A percentile compares a stretch with the other conserved stretches of the same genome.
Conservation (phyloP, 345 rosid genomes). For the Hibiscus tridactylites region DNA sequence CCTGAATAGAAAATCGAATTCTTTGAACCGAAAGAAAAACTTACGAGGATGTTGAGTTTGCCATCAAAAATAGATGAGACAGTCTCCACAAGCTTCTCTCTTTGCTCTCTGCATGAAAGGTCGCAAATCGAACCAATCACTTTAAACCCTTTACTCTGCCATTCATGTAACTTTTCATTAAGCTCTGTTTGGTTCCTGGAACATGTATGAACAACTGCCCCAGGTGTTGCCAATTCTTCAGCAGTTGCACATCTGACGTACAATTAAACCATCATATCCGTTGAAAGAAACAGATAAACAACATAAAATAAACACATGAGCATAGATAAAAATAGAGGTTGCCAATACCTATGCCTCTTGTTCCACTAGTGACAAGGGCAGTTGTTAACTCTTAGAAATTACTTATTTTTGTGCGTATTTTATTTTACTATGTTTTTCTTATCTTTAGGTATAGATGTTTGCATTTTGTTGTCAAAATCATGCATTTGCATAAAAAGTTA, state of each 20-base stretch:
- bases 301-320: background rate
- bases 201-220: constrained; percentile 67
- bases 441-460: too few relatives aligned
- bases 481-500: too few relatives aligned
- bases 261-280: background rate
- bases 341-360: constrained; percentile 26
- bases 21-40: constrained; percentile 3
- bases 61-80: constrained; percentile 37
- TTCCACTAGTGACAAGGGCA: constrained; percentile 41
- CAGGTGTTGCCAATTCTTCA: constrained; percentile 55
- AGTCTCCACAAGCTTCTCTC: constrained; percentile 36
- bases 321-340: background rate
- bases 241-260: constrained; percentile 45
- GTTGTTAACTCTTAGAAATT: background rate
- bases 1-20: background rate
- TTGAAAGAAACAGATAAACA: background rate
- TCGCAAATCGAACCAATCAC: constrained; percentile 50
- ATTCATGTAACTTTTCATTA: constrained; percentile 33
- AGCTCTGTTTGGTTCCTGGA: constrained; percentile 43
- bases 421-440: too few relatives aligned
- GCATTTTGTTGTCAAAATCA: too few relatives aligned
- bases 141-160: constrained; percentile 37
- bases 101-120: constrained; percentile 17
- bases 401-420: too few relatives aligned
- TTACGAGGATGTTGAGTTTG: constrained; percentile 51